Base-by-base conservation (phyloP, 2,329 filamentous ascomycete species). In the Nothomitra cinnamomea region DNA sequence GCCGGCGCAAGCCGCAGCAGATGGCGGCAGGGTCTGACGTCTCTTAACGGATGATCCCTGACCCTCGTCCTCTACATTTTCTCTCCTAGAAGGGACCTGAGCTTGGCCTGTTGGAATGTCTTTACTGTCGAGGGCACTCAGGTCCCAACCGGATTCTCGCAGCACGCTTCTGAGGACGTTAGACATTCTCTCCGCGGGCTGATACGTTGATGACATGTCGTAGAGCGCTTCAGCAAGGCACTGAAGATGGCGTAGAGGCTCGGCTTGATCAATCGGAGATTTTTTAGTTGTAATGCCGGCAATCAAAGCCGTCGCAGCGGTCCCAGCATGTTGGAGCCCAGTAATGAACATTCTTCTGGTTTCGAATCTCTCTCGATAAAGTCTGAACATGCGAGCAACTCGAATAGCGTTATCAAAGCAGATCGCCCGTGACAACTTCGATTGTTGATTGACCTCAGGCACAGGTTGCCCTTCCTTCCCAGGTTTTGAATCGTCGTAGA, bases 361-460 rank as follows among this genome's bases (percentile, higher is more conserved):
- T 53, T 74, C 70, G 52, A 76, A 76, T 2, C 71, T 67, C 60
- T 75, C 72, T 0, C 74, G 67, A 57, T 77, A 73, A 56, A 75
- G 73, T 72, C 72, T 75, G 59, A 76, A 76, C 55, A 77, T 75
- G 21, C 70, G 67, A 0, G 73, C 70, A 0, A 77, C 71, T 0
- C 72, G 65, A 54, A 76, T 72, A 2, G 75, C 74, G 56, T 77
- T 74, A 51, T 76, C 74, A 0, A 72, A 75, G 63, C 74, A 77
- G 53, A 76, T 74, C 52, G 68, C 72, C 17, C 75, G 68, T 2
- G 72, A 73, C 22, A 76, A 60, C 3, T 69, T 67, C 3, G 67
- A 70, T 56, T 70, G 70, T 56, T 70, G 67, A 54, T 69, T 67
- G 36, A 69, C 64, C 19, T 65, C 64, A 12, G 63, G 63, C 42